Evolutionary conservation across 495 filamentous ascomycete species (phyloP), one percentile per base, ranked within the genome.

Genomic region (Astrothelium subdiscretum): DNA sequence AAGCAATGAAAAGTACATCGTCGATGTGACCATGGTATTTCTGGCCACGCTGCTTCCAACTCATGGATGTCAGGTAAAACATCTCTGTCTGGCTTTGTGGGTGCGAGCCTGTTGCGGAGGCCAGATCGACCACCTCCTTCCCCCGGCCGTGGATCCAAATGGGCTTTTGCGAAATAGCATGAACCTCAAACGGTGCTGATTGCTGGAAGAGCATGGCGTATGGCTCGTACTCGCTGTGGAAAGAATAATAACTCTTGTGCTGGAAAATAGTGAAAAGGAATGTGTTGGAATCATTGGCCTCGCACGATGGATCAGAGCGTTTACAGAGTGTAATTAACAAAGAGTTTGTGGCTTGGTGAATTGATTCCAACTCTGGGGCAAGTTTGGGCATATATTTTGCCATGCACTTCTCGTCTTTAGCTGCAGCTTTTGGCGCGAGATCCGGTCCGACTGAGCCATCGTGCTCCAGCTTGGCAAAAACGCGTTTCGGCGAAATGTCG

Each of bases 311-410:
- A 48, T 82, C 80, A n/a, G 72, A 63, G 2, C 78, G 77, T 15
- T 71, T 66, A 67, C 81, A 84, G 22, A 81, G 67, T 15, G 80
- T 83, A 32, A 84, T 66, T 1, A 73, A 68, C 0, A 84, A 74
- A 26, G 79, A 79, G 69, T 84, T 84, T 27, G 80, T 81, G 22
- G 80, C 77, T 69, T 84, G 80, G 65, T 83, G 81, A 60, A 82
- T 76, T 0, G 73, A 75, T 66, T 80, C 79, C 31, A 65, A 40
- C 3, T 71, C 58, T 1, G 59, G 18, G 3, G 65, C 59, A 1
- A 72, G 26, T 40, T 63, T 57, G 0, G 78, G 79, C 24, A 81
- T 66, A 62, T 75, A 77, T 29, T 64, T 72, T 12, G 59, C 65
- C 20, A 81, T 67, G 66, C 80, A 82, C 35, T 62, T 60, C 5